Percentiles rank a stretch among this genome's conserved stretches.
phyloP scores from a whole-genome alignment of 805 yeast genomes.

The Lipomyces sp. region DNA sequence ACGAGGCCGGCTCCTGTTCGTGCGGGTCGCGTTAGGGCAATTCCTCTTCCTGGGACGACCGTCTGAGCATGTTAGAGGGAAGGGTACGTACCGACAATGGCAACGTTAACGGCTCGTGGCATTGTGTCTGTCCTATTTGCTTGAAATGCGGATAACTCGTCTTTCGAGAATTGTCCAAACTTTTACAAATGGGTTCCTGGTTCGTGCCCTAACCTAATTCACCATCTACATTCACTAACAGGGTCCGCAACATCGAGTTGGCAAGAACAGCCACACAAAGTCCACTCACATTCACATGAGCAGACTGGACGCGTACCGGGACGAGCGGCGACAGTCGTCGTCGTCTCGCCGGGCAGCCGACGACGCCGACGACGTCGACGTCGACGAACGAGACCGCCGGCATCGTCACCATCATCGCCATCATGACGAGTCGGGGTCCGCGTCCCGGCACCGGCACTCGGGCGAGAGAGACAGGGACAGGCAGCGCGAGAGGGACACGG shows the following conservation, averaged over 20 bases:
- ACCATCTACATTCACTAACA: too few relatives aligned
- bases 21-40: background rate
- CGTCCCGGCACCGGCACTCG: too few relatives aligned
- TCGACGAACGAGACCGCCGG: background rate
- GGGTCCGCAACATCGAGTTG: too few relatives aligned
- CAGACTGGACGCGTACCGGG: background rate
- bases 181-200: too few relatives aligned
- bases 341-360: background rate
- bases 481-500: too few relatives aligned
- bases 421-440: too few relatives aligned
- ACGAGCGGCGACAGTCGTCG: background rate
- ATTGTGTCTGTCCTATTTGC: slow-evolving; percentile 34
- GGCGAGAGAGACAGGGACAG: too few relatives aligned
- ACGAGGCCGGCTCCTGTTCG: slow-evolving; percentile 81
- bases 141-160: too few relatives aligned
- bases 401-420: background rate
- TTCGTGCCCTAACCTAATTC: too few relatives aligned
- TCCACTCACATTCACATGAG: background rate
- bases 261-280: background rate
- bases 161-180: too few relatives aligned
- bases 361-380: background rate
- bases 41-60: background rate
- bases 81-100: slow-evolving; percentile 60
- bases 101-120: slow-evolving; percentile 60
- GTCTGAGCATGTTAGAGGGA: background rate